Conservation (phyloP, 208 protist genomes). For the Trypanosomatidae sp. region DNA sequence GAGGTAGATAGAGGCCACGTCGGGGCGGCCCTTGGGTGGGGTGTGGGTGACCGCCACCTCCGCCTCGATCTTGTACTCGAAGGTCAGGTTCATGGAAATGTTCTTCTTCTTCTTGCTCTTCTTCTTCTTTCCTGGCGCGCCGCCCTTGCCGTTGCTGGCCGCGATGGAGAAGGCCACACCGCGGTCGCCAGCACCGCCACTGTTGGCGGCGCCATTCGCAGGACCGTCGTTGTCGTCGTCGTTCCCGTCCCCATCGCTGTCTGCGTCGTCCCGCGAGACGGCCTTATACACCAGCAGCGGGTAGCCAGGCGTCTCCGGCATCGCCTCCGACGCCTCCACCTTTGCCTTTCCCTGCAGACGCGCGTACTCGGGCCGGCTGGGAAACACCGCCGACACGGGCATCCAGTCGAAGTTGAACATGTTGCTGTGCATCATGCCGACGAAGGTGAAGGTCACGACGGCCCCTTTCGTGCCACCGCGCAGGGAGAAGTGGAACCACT, state of each 20-base stretch:
- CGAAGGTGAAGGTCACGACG: conserved; percentile 61
- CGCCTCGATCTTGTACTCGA: conserved; percentile 72
- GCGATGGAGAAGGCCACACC: conserved; percentile 23
- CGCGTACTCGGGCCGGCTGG: conserved; percentile 56
- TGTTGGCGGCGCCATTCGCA: not conserved
- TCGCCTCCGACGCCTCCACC: conserved; percentile 53
- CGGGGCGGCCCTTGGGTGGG: conserved; percentile 48
- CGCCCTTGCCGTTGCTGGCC: conserved; percentile 15
- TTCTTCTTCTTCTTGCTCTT: conserved; percentile 55
- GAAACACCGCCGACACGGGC: conserved; percentile 66
- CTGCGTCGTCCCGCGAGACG: conserved; percentile 12
- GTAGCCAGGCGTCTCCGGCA: conserved; percentile 84
- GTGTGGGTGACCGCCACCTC: conserved; percentile 41
- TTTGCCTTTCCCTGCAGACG: conserved; percentile 62
- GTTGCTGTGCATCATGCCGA: conserved; percentile 82
- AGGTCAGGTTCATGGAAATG: conserved; percentile 82
- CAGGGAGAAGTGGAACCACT: conserved; percentile 94
- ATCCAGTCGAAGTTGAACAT: conserved; percentile 89
- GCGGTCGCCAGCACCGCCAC: conserved; percentile 13
- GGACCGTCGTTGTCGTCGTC: conserved; percentile 32
- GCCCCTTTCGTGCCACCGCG: conserved; percentile 61
- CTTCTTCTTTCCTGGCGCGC: conserved; percentile 34
- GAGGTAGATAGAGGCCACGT: conserved; percentile 76
- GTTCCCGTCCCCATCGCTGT: conserved; percentile 29
- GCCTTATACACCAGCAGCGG: conserved; percentile 61